Base-by-base conservation (phyloP, 2,329 filamentous ascomycete genomes). In the Venturia aucupariae region DNA sequence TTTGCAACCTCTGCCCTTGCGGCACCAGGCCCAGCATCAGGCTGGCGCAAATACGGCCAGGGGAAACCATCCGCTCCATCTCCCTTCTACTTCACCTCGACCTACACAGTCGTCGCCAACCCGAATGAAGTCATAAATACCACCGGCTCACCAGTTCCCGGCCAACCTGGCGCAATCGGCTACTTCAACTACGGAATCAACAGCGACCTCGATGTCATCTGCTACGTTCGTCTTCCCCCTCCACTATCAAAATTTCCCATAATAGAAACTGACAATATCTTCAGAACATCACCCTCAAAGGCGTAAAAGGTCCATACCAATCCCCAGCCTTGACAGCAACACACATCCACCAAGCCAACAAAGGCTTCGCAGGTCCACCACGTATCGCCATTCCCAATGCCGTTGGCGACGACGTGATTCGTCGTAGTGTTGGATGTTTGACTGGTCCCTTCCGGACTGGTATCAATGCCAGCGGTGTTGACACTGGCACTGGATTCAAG, bases 161-260 rank as follows among this genome's bases (percentile, higher is more conserved):
- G 80, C 7, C 72, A 80, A 15, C 68, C 73, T 46, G 79, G 79
- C 41, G 76, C 79, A 46, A 71, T 72, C 42, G 82, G 81, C 24
- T 72, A 78, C 65, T 84, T 79, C 77, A 78, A 80, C 69, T 81
- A 79, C 68, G 81, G 80, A 67, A 78, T 85, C 73, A 83, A 84
- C 75, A 74, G 76, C 35, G 68, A 74, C 17, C 68, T 74, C 64
- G 75, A 79, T 70, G 71, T 73, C 61, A 78, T 79, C 71, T 79
- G 77, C 75, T 78, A 76, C 69, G 69, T 72, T 66, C 7, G 67
- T 61, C 46, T 30, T 22, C n/a, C 55, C 30, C 24, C 35, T 51
- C 27, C 5, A 35, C 13, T 32, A 2, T 2, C 2, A 32, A 60
- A 38, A 19, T 7, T 8, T 11, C 35, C 35, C 5, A 6, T 11